Percentiles rank a stretch among this genome's conserved stretches.
Evolutionary conservation across 2,329 filamentous ascomycete species (phyloP).

Genomic region (Microsporum audouinii): DNA sequence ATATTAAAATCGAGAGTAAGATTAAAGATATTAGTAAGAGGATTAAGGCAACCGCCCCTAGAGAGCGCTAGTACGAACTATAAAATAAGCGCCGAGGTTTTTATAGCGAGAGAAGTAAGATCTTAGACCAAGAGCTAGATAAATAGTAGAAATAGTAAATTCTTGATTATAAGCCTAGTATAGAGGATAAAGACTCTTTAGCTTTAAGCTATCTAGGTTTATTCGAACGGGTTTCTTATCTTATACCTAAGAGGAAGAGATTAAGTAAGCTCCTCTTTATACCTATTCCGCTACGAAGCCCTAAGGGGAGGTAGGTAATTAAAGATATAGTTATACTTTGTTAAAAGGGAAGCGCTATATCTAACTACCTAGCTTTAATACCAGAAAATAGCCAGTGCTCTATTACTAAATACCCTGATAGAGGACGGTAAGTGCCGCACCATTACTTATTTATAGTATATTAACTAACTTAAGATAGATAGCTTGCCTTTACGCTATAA

Average conservation of each 20-base stretch:
- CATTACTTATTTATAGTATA: not conserved
- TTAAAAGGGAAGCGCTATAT: not conserved
- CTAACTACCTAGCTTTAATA: conserved; percentile 4
- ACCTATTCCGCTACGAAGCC: conserved; percentile 5
- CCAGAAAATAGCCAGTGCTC: not conserved
- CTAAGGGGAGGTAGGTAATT: conserved; percentile 4
- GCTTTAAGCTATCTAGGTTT: conserved; percentile 4
- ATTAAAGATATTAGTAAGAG: not conserved
- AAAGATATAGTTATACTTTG: conserved; percentile 6
- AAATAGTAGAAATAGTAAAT: not conserved
- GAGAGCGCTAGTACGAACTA: not conserved
- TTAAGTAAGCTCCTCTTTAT: conserved; percentile 5
- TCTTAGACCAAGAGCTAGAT: not conserved
- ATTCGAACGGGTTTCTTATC: conserved; percentile 7
- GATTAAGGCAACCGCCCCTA: not conserved
- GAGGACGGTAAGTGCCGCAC: not conserved
- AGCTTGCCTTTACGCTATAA: not conserved
- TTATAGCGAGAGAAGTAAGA: not conserved
- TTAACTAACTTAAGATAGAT: not conserved
- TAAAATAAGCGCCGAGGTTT: not conserved
- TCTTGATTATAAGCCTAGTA: not conserved
- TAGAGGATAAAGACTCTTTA: not conserved
- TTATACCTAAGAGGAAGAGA: conserved; percentile 8
- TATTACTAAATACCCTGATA: not conserved
- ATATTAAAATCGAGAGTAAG: not conserved